These are phyloP conservation scores for Fusarium virguliforme DNA, from an alignment of 2,329 filamentous ascomycete species.

Conservation along the genomic window DNA sequence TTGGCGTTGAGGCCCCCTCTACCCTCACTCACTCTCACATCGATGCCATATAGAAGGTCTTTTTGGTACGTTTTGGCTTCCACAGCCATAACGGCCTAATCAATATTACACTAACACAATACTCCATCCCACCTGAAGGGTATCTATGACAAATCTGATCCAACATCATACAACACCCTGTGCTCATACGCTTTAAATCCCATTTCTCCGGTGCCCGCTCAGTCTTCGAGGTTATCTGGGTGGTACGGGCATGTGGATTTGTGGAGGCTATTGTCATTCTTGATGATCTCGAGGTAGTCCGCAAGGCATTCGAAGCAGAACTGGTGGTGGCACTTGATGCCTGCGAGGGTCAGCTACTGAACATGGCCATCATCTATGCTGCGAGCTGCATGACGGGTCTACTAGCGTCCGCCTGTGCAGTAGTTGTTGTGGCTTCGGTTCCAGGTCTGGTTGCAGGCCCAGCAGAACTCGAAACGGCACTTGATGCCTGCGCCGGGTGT, in stretches of 20 bases:
- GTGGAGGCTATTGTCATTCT: constrained; percentile 55
- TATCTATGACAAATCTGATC: constrained; percentile 6
- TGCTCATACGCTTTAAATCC: background rate
- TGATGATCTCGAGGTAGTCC: constrained; percentile 53
- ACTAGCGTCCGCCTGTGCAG: constrained; percentile 35
- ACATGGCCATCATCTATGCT: background rate
- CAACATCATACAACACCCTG: constrained; percentile 1
- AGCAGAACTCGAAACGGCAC: constrained; percentile 57
- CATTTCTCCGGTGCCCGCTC: background rate
- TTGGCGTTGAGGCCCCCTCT: background rate
- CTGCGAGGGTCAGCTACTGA: constrained; percentile 48
- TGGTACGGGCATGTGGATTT: constrained; percentile 53
- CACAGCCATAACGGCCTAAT: background rate
- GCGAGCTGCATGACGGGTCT: background rate
- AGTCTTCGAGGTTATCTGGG: constrained; percentile 40
- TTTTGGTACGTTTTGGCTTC: background rate
- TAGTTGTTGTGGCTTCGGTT: constrained; percentile 40
- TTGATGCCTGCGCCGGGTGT: constrained; percentile 52
- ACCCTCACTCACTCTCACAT: background rate
- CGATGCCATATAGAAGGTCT: background rate
- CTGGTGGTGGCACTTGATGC: constrained; percentile 55
- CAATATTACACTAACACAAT: background rate
- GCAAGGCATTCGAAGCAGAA: constrained; percentile 60
- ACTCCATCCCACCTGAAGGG: constrained; percentile 5
- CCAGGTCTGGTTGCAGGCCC: constrained; percentile 52